Base-by-base conservation (phyloP, 2,329 filamentous ascomycete genomes). In the Colletotrichum costaricense region DNA sequence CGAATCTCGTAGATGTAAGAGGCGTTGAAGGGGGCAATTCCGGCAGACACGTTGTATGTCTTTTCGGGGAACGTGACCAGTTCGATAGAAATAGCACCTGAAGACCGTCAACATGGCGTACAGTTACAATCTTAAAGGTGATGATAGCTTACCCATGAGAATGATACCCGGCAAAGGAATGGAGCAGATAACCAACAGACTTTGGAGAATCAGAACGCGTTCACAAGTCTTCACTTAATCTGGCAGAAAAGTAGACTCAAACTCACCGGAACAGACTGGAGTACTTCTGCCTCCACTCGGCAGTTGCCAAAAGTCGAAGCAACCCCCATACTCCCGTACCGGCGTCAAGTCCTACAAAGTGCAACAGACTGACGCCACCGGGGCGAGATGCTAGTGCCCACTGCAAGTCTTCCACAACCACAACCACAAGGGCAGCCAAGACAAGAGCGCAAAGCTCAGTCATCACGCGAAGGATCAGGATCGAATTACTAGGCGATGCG, bases 321-420 rank as follows among this genome's bases (percentile, higher is more conserved):
- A 73, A 30, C 3, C 70, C 70, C 70, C 70, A 73, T 14, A 73
- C 70, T 2, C 70, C 70, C 1, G 70, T 73, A 12, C 70, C 70
- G 46, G 67, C 64, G 5, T 73, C 70, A 3, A 73, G 56, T 4
- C 70, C 70, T 35, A 73, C 70, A 57, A 73, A 73, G 19, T 70
- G 67, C 49, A 73, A n/a, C 2, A 73, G 49, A 9, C 67, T 65
- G 7, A 73, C 55, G 14, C 70, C 67, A 24, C 60, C 67, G 1
- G 70, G 70, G 22, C 70, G 67, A 19, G 70, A 70, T 5, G 70
- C 70, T 42, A 73, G 46, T n/a, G 70, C 70, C 70, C 70, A 70
- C 24, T 73, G 70, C 55, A 73, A 30, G 30, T 73, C 67, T 28
- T 73, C 70, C 16, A 73, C 67, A 3, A 73, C 70, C 4, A 73